Evolutionary conservation across 2,329 filamentous ascomycete species (phyloP).

Genomic region (Trichoderma semiorbis): DNA sequence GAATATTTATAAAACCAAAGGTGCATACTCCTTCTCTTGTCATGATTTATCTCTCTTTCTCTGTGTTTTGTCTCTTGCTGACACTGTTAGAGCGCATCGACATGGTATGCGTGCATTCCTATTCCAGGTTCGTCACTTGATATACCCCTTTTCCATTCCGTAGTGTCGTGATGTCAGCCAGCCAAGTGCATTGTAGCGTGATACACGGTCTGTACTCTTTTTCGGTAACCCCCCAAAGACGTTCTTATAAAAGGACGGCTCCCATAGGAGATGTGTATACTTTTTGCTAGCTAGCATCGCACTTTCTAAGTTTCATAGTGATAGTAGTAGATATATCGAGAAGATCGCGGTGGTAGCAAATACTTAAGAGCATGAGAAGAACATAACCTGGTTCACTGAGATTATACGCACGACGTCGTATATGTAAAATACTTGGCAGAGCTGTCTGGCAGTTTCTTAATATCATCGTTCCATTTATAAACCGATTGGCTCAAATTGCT

Average conservation of each 20-base stretch:
- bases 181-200: not conserved
- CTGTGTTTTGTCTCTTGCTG: slow-evolving; percentile 24
- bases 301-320: too few relatives aligned
- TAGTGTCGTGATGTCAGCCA: not conserved
- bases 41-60: slow-evolving; percentile 24
- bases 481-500: too few relatives aligned
- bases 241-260: too few relatives aligned
- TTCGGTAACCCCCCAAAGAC: not conserved
- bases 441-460: not conserved
- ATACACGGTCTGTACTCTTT: not conserved
- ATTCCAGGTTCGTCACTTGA: slow-evolving; percentile 6
- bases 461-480: not conserved
- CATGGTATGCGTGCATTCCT: not conserved
- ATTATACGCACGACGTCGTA: not conserved
- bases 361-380: too few relatives aligned
- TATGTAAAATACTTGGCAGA: not conserved
- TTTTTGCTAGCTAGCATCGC: too few relatives aligned
- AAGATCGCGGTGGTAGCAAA: too few relatives aligned
- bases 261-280: too few relatives aligned
- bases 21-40: slow-evolving; percentile 30
- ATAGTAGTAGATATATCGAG: too few relatives aligned
- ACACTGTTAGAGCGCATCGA: slow-evolving; percentile 23
- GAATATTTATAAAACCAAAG: slow-evolving; percentile 14
- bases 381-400: too few relatives aligned
- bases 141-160: not conserved